Base-by-base conservation (phyloP, 805 yeast genomes). In the Wickerhamiella domercqiae region DNA sequence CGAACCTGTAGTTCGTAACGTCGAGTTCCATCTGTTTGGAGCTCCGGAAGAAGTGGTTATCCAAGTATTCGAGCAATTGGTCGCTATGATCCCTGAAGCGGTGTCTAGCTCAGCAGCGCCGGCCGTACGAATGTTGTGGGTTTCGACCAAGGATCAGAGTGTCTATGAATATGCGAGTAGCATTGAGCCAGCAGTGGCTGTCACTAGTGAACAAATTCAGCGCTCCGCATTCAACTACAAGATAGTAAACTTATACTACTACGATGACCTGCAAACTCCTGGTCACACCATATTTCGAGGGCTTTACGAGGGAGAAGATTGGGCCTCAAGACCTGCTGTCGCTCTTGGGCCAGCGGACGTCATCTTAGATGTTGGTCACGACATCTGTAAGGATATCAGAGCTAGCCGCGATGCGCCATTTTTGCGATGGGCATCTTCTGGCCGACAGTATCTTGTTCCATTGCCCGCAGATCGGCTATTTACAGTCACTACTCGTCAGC, bases 191-290 rank as follows among this genome's bases (percentile, higher is more conserved):
- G n/a, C n/a, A n/a, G n/a, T n/a, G n/a, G n/a, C n/a, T n/a, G n/a
- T n/a, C n/a, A n/a, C n/a, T n/a, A n/a, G n/a, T n/a, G n/a, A n/a
- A n/a, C n/a, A n/a, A n/a, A n/a, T n/a, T n/a, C n/a, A n/a, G n/a
- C n/a, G n/a, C n/a, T n/a, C n/a, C n/a, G n/a, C n/a, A n/a, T n/a
- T n/a, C n/a, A n/a, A n/a, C n/a, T n/a, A n/a, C n/a, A n/a, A n/a
- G n/a, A n/a, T n/a, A n/a, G n/a, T n/a, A n/a, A 30, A 30, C 33
- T 21, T 30, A n/a, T 30, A 30, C 21, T 30, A 13, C n/a, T 30
- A 30, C n/a, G 21, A 21, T 16, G 33, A 6, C 5, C 21, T 30
- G 5, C 13, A n/a, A 7, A 7, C 20, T 18, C 18, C 33, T 7
- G 21, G 21, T 7, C 33, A 30, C n/a, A 21, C 16, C 5, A 7